Percentiles rank a stretch among this genome's conserved stretches.
These are phyloP conservation scores for Sambucus nigra DNA, from an alignment of 129 eudicot species.

Conservation along the genomic window DNA sequence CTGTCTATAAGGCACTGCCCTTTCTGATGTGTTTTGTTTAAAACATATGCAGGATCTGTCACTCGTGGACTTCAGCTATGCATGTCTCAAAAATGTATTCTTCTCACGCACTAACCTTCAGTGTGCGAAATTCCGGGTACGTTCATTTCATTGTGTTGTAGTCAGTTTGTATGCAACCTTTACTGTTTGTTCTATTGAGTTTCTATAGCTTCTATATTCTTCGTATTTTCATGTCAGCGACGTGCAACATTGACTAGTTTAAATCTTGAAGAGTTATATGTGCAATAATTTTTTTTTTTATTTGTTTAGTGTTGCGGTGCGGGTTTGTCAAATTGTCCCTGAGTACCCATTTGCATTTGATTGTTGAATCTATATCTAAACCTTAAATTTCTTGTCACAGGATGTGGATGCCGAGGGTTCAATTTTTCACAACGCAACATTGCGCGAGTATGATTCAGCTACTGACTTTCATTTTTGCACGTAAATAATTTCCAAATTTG, in stretches of 20 bases:
- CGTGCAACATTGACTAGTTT: not conserved
- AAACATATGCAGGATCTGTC: constrained; percentile 74
- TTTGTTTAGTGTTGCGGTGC: not conserved
- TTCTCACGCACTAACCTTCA: constrained; percentile 97
- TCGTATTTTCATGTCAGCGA: not conserved
- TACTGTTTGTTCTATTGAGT: not conserved
- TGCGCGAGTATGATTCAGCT: constrained; percentile 72
- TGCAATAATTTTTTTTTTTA: not conserved
- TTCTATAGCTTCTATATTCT: not conserved
- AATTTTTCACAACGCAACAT: constrained; percentile 84
- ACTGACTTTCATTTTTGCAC: not conserved
- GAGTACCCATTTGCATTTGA: not conserved
- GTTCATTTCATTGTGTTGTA: not conserved
- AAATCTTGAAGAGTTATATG: not conserved
- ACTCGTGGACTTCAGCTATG: constrained; percentile 86
- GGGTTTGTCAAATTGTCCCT: not conserved
- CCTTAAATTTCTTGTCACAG: constrained; percentile 23
- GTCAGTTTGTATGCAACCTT: not conserved
- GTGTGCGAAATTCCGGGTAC: constrained; percentile 85
- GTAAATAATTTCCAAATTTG: constrained; percentile 1
- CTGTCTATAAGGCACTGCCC: not conserved
- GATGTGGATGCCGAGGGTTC: constrained; percentile 94
- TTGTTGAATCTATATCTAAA: not conserved
- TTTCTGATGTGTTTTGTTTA: not conserved
- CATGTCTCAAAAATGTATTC: constrained; percentile 77